Conservation (phyloP, 2,329 filamentous ascomycete genomes). For the Phaeosphaeria sp. region DNA sequence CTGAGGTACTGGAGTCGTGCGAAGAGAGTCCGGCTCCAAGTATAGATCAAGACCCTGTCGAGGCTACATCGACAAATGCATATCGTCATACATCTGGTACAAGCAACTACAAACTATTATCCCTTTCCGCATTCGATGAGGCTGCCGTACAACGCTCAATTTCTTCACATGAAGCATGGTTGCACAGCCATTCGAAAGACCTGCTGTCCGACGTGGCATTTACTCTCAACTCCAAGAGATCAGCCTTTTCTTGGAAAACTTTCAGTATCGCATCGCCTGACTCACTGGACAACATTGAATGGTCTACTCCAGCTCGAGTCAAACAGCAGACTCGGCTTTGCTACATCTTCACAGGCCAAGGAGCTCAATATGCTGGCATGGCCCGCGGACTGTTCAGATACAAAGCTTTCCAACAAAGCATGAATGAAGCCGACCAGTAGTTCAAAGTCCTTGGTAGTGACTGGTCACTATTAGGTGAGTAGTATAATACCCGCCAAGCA, state of each 20-base stretch:
- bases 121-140: neutral
- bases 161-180: neutral
- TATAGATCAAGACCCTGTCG: neutral
- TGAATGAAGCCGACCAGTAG: constrained; percentile 15
- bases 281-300: neutral
- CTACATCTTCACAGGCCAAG: constrained; percentile 40
- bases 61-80: neutral
- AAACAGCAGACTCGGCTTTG: neutral
- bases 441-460: constrained; percentile 17
- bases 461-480: constrained; percentile 9
- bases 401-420: constrained; percentile 11
- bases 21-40: neutral
- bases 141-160: neutral
- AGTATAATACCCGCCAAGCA: neutral
- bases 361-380: constrained; percentile 37
- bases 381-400: constrained; percentile 26
- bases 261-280: neutral
- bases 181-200: neutral
- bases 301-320: neutral
- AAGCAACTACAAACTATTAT: neutral
- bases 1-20: neutral
- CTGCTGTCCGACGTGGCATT: constrained; percentile 11
- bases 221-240: constrained; percentile 11
- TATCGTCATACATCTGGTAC: neutral
- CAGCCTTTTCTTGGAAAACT: constrained; percentile 16